These are phyloP conservation scores for Penicillium daleae DNA, from an alignment of 495 filamentous ascomycete genomes.

Conservation along the genomic window DNA sequence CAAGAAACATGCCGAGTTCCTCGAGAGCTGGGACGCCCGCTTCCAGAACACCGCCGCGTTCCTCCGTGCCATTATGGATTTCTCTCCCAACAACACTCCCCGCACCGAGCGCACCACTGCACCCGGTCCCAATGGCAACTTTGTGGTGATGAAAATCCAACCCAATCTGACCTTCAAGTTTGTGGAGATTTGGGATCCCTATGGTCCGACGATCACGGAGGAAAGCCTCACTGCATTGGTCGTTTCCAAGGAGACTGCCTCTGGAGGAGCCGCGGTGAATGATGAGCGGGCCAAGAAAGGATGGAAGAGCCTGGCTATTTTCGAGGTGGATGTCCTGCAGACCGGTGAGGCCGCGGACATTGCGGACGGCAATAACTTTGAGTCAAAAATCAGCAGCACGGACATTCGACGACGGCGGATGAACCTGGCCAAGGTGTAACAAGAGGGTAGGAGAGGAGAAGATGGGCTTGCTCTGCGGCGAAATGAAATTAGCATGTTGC, in stretches of 20 bases:
- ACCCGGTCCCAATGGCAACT: constrained; percentile 55
- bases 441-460: neutral
- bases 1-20: constrained; percentile 81
- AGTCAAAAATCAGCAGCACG: constrained; percentile 89
- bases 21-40: constrained; percentile 79
- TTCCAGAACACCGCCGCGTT: constrained; percentile 71
- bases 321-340: constrained; percentile 91
- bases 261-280: constrained; percentile 84
- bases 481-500: neutral
- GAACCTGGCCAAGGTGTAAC: constrained; percentile 43
- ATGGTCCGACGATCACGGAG: constrained; percentile 89
- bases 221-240: constrained; percentile 78
- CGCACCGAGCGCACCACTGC: constrained; percentile 38
- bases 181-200: constrained; percentile 85
- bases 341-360: constrained; percentile 58
- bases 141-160: constrained; percentile 50
- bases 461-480: neutral
- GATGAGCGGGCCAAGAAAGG: constrained; percentile 74
- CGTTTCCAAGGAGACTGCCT: constrained; percentile 85
- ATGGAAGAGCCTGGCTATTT: constrained; percentile 76
- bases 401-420: constrained; percentile 60
- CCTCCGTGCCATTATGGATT: constrained; percentile 69
- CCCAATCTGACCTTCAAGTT: constrained; percentile 63
- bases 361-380: constrained; percentile 57
- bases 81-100: constrained; percentile 36